Evolutionary conservation across 2,329 filamentous ascomycete genomes (phyloP), one percentile per base, ranked within the genome.

Genomic region (Penicillium polonicum): DNA sequence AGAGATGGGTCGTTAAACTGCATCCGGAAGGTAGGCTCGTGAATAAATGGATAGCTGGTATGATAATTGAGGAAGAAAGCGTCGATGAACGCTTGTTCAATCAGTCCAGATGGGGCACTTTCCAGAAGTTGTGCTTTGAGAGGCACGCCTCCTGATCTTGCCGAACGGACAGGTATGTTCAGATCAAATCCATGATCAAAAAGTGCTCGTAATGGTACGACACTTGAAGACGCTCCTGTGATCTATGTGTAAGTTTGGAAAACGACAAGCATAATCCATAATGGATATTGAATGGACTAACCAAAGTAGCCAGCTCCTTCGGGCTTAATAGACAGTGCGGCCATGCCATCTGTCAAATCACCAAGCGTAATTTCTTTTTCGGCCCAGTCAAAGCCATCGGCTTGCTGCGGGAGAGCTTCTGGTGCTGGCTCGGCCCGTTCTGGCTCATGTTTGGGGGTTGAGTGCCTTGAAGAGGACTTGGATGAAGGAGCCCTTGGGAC

Each of bases 21-120:
- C 15, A 78, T 78, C 51, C 78, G 70, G 55, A 81, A 81, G 0
- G 75, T 78, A 6, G 74, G 71, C 60, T 82, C 79, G 52, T 81
- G 77, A 9, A 81, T 68, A 41, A 81, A 75, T 1, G 79, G 79
- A 62, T 80, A 81, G 43, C 75, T 76, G 7, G 71, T 68, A 60
- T 81, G 78, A 59, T 80, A 81, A 25, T 78, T 72, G 21, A 72
- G 62, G 55, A 81, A 82, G 62, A 79, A 82, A 1, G 76, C 74
- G 56, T 80, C 75, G 54, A 78, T 75, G 38, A 78, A 75, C 3
- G 74, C 70, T 60, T 76, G 73, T 52, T 75, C 73, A 13, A 76
- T 69, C 33, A 76, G 59, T 13, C 73, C 73, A 25, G 74, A 74
- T 1, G 73, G 73, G 10, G 73, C 74, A 25, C 70, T 72, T 51